These are phyloP conservation scores for Psilocybe subaeruginosa DNA, from an alignment of 768 basidiomycete genomes.

Conservation along the genomic window DNA sequence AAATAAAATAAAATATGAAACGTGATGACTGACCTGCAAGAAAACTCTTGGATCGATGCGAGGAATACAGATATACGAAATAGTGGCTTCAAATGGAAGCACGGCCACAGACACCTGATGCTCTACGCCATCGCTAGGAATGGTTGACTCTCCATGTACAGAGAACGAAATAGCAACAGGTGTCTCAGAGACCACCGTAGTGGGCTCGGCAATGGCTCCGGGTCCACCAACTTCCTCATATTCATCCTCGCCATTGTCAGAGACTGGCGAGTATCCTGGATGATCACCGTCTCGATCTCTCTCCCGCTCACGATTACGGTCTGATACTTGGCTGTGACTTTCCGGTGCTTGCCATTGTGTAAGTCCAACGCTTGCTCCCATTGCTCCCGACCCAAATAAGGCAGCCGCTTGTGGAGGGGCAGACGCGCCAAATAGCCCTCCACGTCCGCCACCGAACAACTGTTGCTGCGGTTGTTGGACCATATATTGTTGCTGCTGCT, in stretches of 20 bases:
- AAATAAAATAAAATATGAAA: not conserved
- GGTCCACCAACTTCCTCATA: constrained; percentile 34
- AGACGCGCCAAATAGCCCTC: not conserved
- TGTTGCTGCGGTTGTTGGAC: constrained; percentile 15
- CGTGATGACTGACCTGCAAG: constrained; percentile 41
- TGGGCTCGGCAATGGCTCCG: constrained; percentile 32
- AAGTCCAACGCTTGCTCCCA: too few relatives aligned
- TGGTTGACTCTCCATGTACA: constrained; percentile 50
- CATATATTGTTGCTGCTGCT: constrained; percentile 8
- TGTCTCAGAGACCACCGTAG: constrained; percentile 51
- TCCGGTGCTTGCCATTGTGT: too few relatives aligned
- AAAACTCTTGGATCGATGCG: constrained; percentile 51
- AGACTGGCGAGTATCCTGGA: not conserved
- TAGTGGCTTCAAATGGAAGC: constrained; percentile 46
- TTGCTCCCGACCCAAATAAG: too few relatives aligned
- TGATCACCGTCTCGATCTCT: too few relatives aligned
- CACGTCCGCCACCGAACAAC: not conserved
- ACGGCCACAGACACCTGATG: constrained; percentile 59
- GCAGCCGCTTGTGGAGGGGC: too few relatives aligned
- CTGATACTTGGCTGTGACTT: too few relatives aligned
- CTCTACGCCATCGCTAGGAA: constrained; percentile 56
- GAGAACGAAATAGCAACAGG: constrained; percentile 54
- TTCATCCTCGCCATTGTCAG: constrained; percentile 20
- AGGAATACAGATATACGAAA: constrained; percentile 54
- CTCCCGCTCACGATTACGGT: too few relatives aligned